phyloP scores from a whole-genome alignment of 2,329 filamentous ascomycete species.

The Penicillium sp. region DNA sequence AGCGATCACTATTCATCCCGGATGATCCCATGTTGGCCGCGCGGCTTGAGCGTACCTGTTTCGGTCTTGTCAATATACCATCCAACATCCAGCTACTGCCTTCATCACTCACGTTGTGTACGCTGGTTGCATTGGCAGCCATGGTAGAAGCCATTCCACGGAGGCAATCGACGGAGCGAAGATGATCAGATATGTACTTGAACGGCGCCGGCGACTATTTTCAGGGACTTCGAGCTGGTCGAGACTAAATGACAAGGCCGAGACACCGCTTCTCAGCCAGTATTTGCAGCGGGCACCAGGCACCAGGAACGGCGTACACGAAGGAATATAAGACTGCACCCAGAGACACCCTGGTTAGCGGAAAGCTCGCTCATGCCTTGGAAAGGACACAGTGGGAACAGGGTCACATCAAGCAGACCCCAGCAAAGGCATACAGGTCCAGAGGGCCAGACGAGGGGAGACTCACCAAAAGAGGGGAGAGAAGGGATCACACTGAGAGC shows the following conservation, averaged over 20 bases:
- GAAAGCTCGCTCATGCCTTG: neutral
- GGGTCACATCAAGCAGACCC: neutral
- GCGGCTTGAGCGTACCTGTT: slow-evolving; percentile 35
- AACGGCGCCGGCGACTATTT: slow-evolving; percentile 22
- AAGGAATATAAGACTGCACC: slow-evolving; percentile 28
- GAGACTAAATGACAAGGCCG: slow-evolving; percentile 23
- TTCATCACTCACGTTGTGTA: slow-evolving; percentile 38
- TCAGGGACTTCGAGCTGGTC: slow-evolving; percentile 12
- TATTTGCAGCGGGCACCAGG: slow-evolving; percentile 36
- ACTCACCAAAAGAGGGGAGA: slow-evolving; percentile 26
- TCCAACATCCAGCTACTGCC: neutral
- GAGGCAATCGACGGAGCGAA: slow-evolving; percentile 16
- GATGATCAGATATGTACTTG: slow-evolving; percentile 27
- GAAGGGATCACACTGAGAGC: slow-evolving; percentile 15
- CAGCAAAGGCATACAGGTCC: slow-evolving; percentile 11
- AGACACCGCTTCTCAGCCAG: slow-evolving; percentile 19
- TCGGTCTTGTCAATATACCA: slow-evolving; percentile 11
- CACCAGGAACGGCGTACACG: slow-evolving; percentile 27
- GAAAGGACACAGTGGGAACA: too few relatives aligned
- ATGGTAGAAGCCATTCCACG: slow-evolving; percentile 38
- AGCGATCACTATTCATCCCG: slow-evolving; percentile 34
- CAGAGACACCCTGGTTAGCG: slow-evolving; percentile 21
- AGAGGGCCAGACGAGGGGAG: neutral
- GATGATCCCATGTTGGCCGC: slow-evolving; percentile 42
- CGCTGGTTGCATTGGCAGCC: slow-evolving; percentile 34